A percentile compares a stretch with the other conserved stretches of the same genome.
These are phyloP conservation scores for Astragalus glycyphyllos DNA, from an alignment of 306 rosid species.

Conservation along the genomic window DNA sequence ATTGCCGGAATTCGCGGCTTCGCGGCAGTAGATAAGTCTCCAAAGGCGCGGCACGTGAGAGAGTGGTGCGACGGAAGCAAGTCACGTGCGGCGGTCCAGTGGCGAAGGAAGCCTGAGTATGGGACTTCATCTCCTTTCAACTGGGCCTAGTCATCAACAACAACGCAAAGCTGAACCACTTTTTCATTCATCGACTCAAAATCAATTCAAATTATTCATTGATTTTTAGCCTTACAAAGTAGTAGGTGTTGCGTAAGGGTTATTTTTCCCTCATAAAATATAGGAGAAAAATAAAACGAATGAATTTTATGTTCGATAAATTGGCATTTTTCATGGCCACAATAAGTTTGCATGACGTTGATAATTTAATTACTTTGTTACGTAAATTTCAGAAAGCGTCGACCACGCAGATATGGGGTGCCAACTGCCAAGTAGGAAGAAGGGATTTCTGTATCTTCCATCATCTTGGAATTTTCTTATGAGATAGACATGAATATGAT, in stretches of 20 bases:
- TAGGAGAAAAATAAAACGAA: background rate
- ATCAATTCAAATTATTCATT: background rate
- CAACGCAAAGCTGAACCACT: background rate
- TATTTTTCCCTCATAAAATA: background rate
- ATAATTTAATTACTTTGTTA: background rate
- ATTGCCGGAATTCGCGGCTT: constrained; percentile 35
- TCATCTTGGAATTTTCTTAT: constrained; percentile 25
- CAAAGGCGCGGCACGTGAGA: constrained; percentile 38
- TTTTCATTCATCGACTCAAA: constrained; percentile 15
- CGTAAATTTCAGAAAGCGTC: constrained; percentile 16
- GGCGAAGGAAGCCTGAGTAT: constrained; percentile 51
- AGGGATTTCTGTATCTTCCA: background rate
- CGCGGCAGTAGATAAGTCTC: constrained; percentile 22
- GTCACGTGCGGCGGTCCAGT: constrained; percentile 43
- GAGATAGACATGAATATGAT: constrained; percentile 27
- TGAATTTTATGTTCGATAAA: constrained; percentile 12
- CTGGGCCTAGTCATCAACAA: constrained; percentile 15
- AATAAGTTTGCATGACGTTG: constrained; percentile 9
- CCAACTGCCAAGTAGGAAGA: constrained; percentile 3
- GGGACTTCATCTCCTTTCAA: constrained; percentile 60
- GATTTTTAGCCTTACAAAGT: constrained; percentile 35
- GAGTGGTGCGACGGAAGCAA: constrained; percentile 36
- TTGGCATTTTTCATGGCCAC: constrained; percentile 16
- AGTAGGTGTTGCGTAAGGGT: background rate
- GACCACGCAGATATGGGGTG: constrained; percentile 3